phyloP scores from a whole-genome alignment of 2,329 filamentous ascomycete species.

The Hypoxylon sp. region DNA sequence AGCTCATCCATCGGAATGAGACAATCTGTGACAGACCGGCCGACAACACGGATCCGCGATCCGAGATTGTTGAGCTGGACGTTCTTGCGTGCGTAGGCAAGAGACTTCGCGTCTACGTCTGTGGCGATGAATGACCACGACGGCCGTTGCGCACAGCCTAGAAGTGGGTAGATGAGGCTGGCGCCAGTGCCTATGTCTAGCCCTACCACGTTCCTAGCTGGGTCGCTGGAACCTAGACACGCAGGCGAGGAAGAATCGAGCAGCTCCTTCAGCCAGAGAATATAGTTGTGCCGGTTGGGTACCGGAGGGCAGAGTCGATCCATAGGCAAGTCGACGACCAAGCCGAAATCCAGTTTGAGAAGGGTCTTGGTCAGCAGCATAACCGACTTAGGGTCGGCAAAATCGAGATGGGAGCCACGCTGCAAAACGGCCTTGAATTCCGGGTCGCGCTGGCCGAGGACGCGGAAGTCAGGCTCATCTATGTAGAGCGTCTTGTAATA shows the following conservation, averaged over 20 bases:
- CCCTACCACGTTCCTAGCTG: constrained; percentile 71
- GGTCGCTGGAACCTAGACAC: constrained; percentile 58
- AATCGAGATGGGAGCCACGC: constrained; percentile 74
- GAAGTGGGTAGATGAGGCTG: constrained; percentile 90
- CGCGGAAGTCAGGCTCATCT: constrained; percentile 47
- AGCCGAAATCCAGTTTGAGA: constrained; percentile 80
- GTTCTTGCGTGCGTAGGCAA: constrained; percentile 77
- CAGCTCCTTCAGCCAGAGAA: constrained; percentile 88
- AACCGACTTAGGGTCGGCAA: constrained; percentile 82
- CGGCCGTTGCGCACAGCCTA: constrained; percentile 78
- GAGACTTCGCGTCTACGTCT: constrained; percentile 82
- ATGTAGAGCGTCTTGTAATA: constrained; percentile 50
- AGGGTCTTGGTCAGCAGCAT: constrained; percentile 87
- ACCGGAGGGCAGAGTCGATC: constrained; percentile 91
- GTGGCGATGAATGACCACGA: constrained; percentile 81
- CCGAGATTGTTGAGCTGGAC: constrained; percentile 75
- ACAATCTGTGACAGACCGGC: constrained; percentile 64
- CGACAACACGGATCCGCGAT: constrained; percentile 74
- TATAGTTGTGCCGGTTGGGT: constrained; percentile 84
- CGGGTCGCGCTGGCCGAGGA: constrained; percentile 47
- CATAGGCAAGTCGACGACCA: constrained; percentile 78
- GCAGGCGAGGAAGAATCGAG: constrained; percentile 77
- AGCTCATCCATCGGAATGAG: constrained; percentile 76
- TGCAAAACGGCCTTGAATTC: constrained; percentile 51
- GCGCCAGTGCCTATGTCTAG: constrained; percentile 93